Base-by-base conservation (phyloP, 148 eudicot species). In the Camellia lanceoleosa region DNA sequence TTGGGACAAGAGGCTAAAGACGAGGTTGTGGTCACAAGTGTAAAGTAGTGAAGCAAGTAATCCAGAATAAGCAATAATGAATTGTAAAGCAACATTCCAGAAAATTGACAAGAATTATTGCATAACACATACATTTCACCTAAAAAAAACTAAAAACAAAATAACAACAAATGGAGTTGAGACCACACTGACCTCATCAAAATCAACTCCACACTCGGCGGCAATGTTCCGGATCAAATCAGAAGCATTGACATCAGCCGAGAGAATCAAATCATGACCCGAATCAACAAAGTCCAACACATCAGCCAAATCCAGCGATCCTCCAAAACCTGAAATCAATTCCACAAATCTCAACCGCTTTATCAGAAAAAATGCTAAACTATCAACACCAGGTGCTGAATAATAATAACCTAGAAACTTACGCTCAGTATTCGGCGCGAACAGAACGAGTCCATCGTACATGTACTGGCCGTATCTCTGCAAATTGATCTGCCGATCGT, bases 161-260 rank as follows among this genome's bases (percentile, higher is more conserved):
- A 16, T 5, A 44, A 64, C 0, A 38, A 63, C 20, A 4, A 16
- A 30, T 30, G 38, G 38, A 30, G 38, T 4, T 12, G 18, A 46
- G 30, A 14, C 20, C 16, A 23, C 0, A 64, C 75, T 74, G 51
- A 88, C 97, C 80, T 92, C 97, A 77, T 92, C 97, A 68, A 92
- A 92, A 77, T 90, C 91, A 49, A 92, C 91, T 54, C 97, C 97
- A 71, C 93, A 87, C 79, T 92, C 97, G 12, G 87, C 81, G 8
- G 93, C 97, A 80, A 92, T 88, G 52, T 87, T 88, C 73, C 97
- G 88, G 77, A 90, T 90, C 79, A 90, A 83, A 84, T 92, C 94
- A 44, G 97, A 92, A 1, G 92, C 88, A 68, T 76, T 86, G n/a
- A 80, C 84, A 89, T 92, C 94, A 55, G 90, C 90, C 1, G 92